Percentiles rank a stretch among this genome's conserved stretches.
Evolutionary conservation across 2,329 filamentous ascomycete species (phyloP).

Genomic region (Simplicillium aogashimaense): DNA sequence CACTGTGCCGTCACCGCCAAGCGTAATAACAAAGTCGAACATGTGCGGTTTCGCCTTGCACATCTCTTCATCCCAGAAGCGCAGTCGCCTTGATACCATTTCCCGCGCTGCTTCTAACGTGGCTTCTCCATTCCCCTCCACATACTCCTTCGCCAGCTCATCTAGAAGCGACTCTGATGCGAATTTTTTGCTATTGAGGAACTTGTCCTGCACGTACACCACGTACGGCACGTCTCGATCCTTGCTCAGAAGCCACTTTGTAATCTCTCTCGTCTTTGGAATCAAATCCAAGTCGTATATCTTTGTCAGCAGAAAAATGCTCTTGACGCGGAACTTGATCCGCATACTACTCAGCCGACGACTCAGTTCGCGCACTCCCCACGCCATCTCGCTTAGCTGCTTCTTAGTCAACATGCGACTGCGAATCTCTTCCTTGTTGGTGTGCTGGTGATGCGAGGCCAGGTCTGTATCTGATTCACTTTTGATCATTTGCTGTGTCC

Average conservation of each 20-base stretch:
- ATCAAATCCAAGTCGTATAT: slow-evolving; percentile 79
- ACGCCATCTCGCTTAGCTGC: slow-evolving; percentile 92
- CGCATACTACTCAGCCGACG: slow-evolving; percentile 76
- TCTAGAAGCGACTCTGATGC: slow-evolving; percentile 58
- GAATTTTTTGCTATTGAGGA: slow-evolving; percentile 64
- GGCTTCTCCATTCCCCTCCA: slow-evolving; percentile 17
- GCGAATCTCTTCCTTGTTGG: slow-evolving; percentile 28
- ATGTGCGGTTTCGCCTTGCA: slow-evolving; percentile 70
- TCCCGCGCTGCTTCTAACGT: slow-evolving; percentile 23
- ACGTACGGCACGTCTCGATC: slow-evolving; percentile 59
- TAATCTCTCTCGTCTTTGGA: slow-evolving; percentile 63
- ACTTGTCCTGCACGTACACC: slow-evolving; percentile 73
- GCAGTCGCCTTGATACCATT: slow-evolving; percentile 43
- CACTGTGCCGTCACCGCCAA: slow-evolving; percentile 94
- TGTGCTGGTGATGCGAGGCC: slow-evolving; percentile 6
- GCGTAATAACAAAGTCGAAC: slow-evolving; percentile 88
- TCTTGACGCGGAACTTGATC: slow-evolving; percentile 70
- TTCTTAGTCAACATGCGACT: slow-evolving; percentile 85
- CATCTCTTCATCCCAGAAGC: slow-evolving; percentile 76
- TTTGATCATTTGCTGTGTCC: slow-evolving; percentile 38
- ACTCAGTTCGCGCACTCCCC: slow-evolving; percentile 84
- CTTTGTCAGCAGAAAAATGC: slow-evolving; percentile 84
- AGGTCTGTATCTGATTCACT: slow-evolving; percentile 30
- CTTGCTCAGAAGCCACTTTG: slow-evolving; percentile 69
- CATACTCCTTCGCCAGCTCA: slow-evolving; percentile 41